Percentiles rank a stretch among this genome's conserved stretches.
Evolutionary conservation across 2,329 filamentous ascomycete species (phyloP).

Genomic region (Ophioceras dolichostomum): DNA sequence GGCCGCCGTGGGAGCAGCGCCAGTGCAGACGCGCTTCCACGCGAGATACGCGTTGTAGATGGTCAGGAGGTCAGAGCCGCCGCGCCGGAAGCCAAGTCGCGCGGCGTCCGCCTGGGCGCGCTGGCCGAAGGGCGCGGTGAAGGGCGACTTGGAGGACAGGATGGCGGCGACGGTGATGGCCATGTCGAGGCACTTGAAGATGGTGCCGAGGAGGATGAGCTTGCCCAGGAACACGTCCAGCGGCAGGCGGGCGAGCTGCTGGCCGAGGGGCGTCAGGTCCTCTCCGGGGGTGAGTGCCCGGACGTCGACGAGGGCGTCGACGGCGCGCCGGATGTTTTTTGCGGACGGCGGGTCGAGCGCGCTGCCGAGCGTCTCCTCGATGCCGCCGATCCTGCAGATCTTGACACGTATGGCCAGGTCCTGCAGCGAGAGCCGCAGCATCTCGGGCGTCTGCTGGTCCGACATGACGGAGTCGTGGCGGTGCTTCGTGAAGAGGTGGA

Average conservation of each 20-base stretch:
- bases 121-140: conserved; percentile 75
- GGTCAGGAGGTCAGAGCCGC: conserved; percentile 85
- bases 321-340: conserved; percentile 85
- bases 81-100: conserved; percentile 65
- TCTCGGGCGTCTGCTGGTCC: conserved; percentile 91
- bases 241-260: conserved; percentile 77
- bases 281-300: conserved; percentile 73
- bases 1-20: conserved; percentile 33
- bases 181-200: conserved; percentile 88
- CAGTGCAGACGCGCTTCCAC: conserved; percentile 75
- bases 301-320: conserved; percentile 88
- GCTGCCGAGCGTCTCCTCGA: conserved; percentile 78
- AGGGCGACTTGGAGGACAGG: conserved; percentile 88
- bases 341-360: conserved; percentile 82
- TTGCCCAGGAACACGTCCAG: conserved; percentile 93
- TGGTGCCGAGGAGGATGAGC: conserved; percentile 71
- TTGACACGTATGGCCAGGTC: conserved; percentile 94
- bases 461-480: conserved; percentile 76
- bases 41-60: conserved; percentile 86
- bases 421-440: conserved; percentile 86
- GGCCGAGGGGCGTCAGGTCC: conserved; percentile 74
- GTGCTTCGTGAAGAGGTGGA: conserved; percentile 87
- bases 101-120: conserved; percentile 72
- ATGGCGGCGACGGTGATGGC: conserved; percentile 86
- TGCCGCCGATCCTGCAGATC: conserved; percentile 89